Percentiles rank a stretch among this genome's conserved stretches.
Conservation (phyloP, 73 alveolate genomes). For the Stentor roeselii region DNA sequence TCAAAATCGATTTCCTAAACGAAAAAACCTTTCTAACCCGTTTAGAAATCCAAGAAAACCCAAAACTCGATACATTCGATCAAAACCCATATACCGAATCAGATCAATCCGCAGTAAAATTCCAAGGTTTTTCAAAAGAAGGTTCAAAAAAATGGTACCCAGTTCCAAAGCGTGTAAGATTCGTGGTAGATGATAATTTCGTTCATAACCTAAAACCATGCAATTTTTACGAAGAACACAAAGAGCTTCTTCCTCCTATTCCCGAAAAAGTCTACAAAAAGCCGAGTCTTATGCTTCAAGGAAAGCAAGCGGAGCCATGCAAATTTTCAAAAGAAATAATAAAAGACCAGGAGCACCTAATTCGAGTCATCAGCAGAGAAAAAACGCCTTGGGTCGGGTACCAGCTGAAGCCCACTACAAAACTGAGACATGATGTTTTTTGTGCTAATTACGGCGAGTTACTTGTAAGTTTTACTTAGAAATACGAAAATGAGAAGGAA, state of each 20-base stretch:
- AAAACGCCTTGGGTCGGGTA: slow-evolving; percentile 27
- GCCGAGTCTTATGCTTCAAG: not conserved
- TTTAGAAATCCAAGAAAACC: not conserved
- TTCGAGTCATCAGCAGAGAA: slow-evolving; percentile 21
- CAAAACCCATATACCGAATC: not conserved
- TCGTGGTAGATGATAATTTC: slow-evolving; percentile 21
- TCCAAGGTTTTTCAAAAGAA: not conserved
- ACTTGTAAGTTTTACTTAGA: no score
- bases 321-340: not conserved
- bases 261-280: not conserved
- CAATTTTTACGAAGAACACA: slow-evolving; percentile 32
- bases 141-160: slow-evolving; percentile 14
- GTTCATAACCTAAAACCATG: slow-evolving; percentile 26
- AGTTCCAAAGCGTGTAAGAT: slow-evolving; percentile 19
- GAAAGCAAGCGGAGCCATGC: not conserved
- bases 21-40: not conserved
- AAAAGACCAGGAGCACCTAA: slow-evolving; percentile 2
- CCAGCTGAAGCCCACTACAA: not conserved
- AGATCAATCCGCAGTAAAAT: not conserved
- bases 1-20: not conserved
- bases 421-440: slow-evolving; percentile 6
- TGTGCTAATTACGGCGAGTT: slow-evolving; percentile 30
- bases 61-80: not conserved
- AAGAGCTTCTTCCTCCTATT: slow-evolving; percentile 6
- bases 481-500: no score